Conservation (phyloP, 2,329 filamentous ascomycete species). For the Fusarium fracticaudum region DNA sequence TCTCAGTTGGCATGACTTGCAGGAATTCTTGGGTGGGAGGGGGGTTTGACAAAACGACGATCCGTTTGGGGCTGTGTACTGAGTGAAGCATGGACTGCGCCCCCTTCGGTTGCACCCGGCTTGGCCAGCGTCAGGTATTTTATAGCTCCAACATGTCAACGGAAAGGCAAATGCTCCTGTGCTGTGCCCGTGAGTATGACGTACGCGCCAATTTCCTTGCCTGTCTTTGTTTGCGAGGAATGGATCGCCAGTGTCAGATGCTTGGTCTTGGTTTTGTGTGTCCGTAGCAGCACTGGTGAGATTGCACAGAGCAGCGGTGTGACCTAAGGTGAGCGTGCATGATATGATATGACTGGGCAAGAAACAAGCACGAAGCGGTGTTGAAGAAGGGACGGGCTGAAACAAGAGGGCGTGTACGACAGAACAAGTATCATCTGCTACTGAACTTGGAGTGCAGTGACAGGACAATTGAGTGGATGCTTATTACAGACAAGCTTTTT, state of each 20-base stretch:
- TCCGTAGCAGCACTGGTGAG: background rate
- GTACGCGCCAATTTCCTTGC: slow-evolving; percentile 1
- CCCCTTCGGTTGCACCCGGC: background rate
- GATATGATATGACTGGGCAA: background rate
- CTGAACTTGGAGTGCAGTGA: fast-evolving
- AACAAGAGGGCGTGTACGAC: background rate
- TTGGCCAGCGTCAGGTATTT: background rate
- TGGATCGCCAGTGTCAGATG: background rate
- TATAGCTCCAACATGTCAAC: background rate
- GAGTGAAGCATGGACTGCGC: background rate
- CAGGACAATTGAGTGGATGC: background rate
- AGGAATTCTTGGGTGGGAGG: background rate
- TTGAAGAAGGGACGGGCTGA: background rate
- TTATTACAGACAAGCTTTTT: slow-evolving; percentile 29
- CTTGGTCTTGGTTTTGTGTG: too few relatives aligned
- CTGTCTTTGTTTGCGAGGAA: background rate
- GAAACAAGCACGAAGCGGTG: background rate
- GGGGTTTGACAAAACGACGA: background rate
- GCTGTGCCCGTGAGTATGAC: background rate
- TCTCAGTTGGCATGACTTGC: background rate
- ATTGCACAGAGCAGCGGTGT: background rate
- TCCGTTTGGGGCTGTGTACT: slow-evolving; percentile 1
- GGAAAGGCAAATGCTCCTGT: background rate
- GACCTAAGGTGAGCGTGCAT: background rate
- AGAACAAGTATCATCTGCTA: background rate